Evolutionary conservation across 2,329 filamentous ascomycete genomes (phyloP), one percentile per base, ranked within the genome.

Genomic region (Trichoderma semiorbis): DNA sequence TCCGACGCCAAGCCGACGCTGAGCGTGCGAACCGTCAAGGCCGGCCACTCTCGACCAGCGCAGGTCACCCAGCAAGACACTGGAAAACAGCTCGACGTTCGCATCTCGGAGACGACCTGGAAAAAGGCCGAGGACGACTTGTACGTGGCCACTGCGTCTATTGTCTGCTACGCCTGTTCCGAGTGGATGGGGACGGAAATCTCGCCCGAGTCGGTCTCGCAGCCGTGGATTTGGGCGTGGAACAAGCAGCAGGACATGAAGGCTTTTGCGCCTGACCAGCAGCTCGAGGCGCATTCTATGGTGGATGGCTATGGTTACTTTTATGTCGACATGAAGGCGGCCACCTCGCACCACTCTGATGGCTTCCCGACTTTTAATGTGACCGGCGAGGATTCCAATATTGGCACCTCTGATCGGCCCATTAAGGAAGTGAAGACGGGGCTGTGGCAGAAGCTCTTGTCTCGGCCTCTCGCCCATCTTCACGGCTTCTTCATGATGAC

Each of bases 191-290:
- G 73, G 4, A 65, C 73, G 2, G 47, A 69, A 21, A 70, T 77
- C 24, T 74, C 75, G 0, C 70, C 72, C 5, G 72, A 74, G 10
- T 61, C 75, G 11, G 57, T 34, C 11, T 75, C 75, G 5, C 76
- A 77, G 73, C 75, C 76, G 24, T 75, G 76, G 74, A 74, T 78
- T 64, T 78, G 76, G 76, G 75, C 75, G 7, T 77, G 74, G 75
- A 77, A 78, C 39, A 32, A 63, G 21, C 71, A 63, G 14, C 76
- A 78, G 58, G 72, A 73, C 67, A 73, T 77, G 50, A 70, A 68
- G 12, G 53, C 71, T 36, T 77, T 71, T 43, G 21, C 73, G 0
- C 58, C 68, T 11, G 72, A 76, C 28, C 67, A 61, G 16, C 58
- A 70, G 39, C 69, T 75, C 2, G 60, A 67, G 6, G 74, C 72